phyloP scores from a whole-genome alignment of 2,329 filamentous ascomycete genomes.

The Phyllosticta capitalensis region DNA sequence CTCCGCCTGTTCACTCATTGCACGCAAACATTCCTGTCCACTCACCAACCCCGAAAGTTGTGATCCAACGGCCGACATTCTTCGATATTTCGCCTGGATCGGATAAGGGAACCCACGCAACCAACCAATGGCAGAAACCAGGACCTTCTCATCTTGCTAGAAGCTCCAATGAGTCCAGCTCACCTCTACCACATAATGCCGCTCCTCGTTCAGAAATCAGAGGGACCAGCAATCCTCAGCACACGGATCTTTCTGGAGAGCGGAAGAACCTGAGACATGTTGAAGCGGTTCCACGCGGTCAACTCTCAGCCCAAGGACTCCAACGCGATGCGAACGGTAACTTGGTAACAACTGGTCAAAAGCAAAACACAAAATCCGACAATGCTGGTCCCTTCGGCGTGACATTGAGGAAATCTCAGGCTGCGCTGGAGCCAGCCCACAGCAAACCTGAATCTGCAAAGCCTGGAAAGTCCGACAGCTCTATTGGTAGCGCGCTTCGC shows the following conservation, averaged over 20 bases:
- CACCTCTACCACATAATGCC: not conserved
- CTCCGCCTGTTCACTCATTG: not conserved
- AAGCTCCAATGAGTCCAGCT: not conserved
- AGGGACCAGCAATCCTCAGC: not conserved
- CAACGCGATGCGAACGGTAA: not conserved
- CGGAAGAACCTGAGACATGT: not conserved
- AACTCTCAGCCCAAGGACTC: not conserved
- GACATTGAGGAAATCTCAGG: not conserved
- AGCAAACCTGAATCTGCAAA: not conserved
- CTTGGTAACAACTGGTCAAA: not conserved
- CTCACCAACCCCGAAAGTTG: not conserved
- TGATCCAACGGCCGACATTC: constrained; percentile 3
- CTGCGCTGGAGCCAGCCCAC: not conserved
- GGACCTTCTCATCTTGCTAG: not conserved
- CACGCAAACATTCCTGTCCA: not conserved
- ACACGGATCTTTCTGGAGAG: not conserved
- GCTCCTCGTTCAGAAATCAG: not conserved
- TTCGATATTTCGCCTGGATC: not conserved
- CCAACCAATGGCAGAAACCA: not conserved
- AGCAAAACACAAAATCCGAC: not conserved
- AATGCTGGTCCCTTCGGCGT: not conserved
- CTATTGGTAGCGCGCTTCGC: not conserved
- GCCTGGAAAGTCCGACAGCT: not conserved
- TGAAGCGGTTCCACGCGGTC: not conserved
- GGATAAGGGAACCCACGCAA: not conserved